Evolutionary conservation across 2,329 filamentous ascomycete species (phyloP).

Genomic region (Meredithiella fracta): DNA sequence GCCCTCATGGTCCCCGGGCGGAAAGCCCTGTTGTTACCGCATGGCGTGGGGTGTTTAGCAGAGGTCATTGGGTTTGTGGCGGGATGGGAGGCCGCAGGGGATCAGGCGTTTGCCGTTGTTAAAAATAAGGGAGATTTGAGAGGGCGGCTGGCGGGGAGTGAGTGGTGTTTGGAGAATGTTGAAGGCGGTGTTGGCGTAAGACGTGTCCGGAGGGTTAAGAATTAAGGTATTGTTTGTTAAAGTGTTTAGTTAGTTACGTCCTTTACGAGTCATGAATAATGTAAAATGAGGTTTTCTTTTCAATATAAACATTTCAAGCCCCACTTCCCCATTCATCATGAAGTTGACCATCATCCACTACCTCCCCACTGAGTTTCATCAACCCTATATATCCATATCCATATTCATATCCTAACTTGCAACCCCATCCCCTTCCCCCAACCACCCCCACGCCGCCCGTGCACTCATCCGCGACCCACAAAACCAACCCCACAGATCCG

Average conservation of each 20-base stretch:
- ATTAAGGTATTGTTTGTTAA: background rate
- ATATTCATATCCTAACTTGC: too few species aligned
- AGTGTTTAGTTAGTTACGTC: background rate
- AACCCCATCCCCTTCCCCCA: too few species aligned
- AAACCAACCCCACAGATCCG: too few species aligned
- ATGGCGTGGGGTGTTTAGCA: conserved; percentile 54
- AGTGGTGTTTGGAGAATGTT: conserved; percentile 35
- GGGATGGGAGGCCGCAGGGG: conserved; percentile 52
- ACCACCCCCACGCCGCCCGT: too few species aligned
- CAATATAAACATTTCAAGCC: too few species aligned
- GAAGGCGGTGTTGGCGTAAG: conserved; percentile 30
- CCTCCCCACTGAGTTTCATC: too few species aligned
- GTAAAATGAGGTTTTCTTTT: background rate
- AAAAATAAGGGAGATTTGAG: conserved; percentile 52
- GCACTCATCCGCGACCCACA: too few species aligned
- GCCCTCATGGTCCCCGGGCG: conserved; percentile 44
- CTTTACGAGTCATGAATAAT: background rate
- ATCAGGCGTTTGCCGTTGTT: conserved; percentile 56
- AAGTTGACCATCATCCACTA: too few species aligned
- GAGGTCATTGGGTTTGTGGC: conserved; percentile 66
- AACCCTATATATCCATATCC: too few species aligned
- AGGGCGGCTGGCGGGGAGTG: conserved; percentile 38
- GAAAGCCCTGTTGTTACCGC: conserved; percentile 49
- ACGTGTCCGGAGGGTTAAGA: conserved; percentile 20
- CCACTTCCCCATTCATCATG: too few species aligned